phyloP scores from a whole-genome alignment of 2,329 filamentous ascomycete genomes.

The Volutella citrinella region DNA sequence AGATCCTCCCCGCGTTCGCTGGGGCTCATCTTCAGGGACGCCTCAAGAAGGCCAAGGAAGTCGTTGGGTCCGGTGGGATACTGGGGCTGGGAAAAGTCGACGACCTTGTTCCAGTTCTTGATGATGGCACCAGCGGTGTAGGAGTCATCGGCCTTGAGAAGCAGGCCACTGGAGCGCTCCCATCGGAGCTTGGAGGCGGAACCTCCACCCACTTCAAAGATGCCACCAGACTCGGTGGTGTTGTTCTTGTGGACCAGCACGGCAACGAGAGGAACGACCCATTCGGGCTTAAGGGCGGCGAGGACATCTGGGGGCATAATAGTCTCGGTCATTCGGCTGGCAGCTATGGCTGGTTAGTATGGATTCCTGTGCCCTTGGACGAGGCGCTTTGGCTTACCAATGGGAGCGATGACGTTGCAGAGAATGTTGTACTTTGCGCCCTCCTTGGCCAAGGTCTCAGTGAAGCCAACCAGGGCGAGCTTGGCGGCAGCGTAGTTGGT shows the following conservation, averaged over 20 bases:
- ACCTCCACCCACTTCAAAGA: conserved; percentile 92
- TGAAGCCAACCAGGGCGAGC: conserved; percentile 92
- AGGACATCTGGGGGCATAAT: conserved; percentile 94
- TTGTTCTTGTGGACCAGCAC: conserved; percentile 84
- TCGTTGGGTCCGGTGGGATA: conserved; percentile 84
- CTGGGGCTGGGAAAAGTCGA: conserved; percentile 77
- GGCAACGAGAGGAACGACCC: conserved; percentile 91
- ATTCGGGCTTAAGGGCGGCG: conserved; percentile 82
- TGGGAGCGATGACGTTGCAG: conserved; percentile 90
- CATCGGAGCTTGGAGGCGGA: conserved; percentile 91
- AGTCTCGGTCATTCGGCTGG: conserved; percentile 92
- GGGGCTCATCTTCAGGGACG: conserved; percentile 72
- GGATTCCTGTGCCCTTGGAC: neutral
- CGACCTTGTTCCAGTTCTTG: conserved; percentile 84
- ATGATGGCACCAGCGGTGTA: conserved; percentile 87
- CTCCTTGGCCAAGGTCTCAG: conserved; percentile 96
- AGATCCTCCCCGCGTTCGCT: conserved; percentile 71
- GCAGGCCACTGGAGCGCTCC: conserved; percentile 86
- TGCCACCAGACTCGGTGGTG: conserved; percentile 76
- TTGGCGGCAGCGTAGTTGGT: conserved; percentile 97
- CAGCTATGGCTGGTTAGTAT: conserved; percentile 51
- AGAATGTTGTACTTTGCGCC: conserved; percentile 97
- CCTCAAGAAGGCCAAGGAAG: conserved; percentile 81
- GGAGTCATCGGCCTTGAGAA: conserved; percentile 83
- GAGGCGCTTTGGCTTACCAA: conserved; percentile 43